Conservation (phyloP, 2,329 filamentous ascomycete genomes). For the Mycosphaerelloides madeirae region DNA sequence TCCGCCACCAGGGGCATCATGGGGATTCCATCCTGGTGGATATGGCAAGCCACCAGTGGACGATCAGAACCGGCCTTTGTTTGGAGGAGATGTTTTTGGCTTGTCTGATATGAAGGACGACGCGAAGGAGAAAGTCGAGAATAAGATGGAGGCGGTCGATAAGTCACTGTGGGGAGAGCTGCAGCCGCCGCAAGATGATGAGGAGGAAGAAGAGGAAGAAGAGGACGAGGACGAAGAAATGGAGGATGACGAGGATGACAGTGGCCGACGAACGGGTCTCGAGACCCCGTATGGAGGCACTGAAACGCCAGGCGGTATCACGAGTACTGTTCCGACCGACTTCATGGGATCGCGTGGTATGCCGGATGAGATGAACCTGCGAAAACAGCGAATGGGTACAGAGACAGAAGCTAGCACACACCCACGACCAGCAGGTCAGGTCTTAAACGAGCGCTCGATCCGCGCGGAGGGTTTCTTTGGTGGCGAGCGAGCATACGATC, state of each 20-base stretch:
- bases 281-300: slow-evolving; percentile 64
- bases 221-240: slow-evolving; percentile 68
- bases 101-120: slow-evolving; percentile 49
- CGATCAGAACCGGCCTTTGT: slow-evolving; percentile 84
- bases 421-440: slow-evolving; percentile 77
- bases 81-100: slow-evolving; percentile 92
- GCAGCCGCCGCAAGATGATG: slow-evolving; percentile 64
- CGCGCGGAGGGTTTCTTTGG: slow-evolving; percentile 92
- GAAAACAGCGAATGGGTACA: slow-evolving; percentile 77
- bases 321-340: slow-evolving; percentile 76
- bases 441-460: slow-evolving; percentile 83
- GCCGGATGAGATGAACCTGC: slow-evolving; percentile 81
- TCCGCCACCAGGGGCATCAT: slow-evolving; percentile 79
- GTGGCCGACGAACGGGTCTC: slow-evolving; percentile 53
- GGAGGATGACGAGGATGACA: slow-evolving; percentile 62
- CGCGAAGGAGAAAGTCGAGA: slow-evolving; percentile 55
- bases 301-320: slow-evolving; percentile 75
- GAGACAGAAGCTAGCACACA: slow-evolving; percentile 77
- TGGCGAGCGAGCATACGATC: slow-evolving; percentile 87
- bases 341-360: slow-evolving; percentile 70
- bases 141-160: slow-evolving; percentile 72
- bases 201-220: slow-evolving; percentile 53
- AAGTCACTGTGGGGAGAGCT: slow-evolving; percentile 88
- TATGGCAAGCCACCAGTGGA: slow-evolving; percentile 96
- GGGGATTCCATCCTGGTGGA: slow-evolving; percentile 93